Evolutionary conservation across 768 basidiomycete species (phyloP), one percentile per base, ranked within the genome.

Genomic region (Rhizopogon vulgaris): DNA sequence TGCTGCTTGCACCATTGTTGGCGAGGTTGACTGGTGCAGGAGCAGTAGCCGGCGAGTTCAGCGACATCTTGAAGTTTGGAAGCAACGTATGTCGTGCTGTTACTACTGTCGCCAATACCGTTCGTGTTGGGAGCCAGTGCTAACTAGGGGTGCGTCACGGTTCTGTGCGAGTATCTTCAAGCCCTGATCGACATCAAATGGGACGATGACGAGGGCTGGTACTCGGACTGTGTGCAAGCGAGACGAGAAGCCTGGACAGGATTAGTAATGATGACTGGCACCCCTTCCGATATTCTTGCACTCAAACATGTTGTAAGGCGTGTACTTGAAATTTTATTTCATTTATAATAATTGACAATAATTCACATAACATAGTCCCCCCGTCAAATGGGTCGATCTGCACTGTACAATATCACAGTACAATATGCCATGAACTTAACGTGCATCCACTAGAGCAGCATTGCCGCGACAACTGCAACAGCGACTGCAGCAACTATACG

Each of bases 21-120:
- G 11, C 27, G 66, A 79, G 60, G 62, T 78, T 73, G 27, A 75
- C 71, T 15, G 75, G 71, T 11, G n/a, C 45, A 38, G 74, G 73
- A 18, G 69, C 67, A 41, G 48, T 55, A 15, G 56, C 59, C n/a
- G n/a, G n/a, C 8, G 65, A 36, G 25, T 68, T 77, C 52, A 78
- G 53, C 40, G 56, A 58, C 42, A 40, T 51, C 64, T 78, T 66
- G 45, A 71, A 55, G 15, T 63, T 22, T 64, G 3, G 63, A 37
- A 18, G 61, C 68, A 56, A 71, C 50, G 61, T 71, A 73, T 15
- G 78, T 74, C 32, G 62, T 48, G 27, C 75, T 73, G 48, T 70
- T 70, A 10, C 75, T 77, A 1, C 74, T 22, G 22, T 3, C 74
- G 39, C 77, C 72, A 34, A 59, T 55, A 37, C 69, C 71, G 38